Conservation (phyloP, 192 early-diverging fungal species). For the Coemansia sp. region DNA sequence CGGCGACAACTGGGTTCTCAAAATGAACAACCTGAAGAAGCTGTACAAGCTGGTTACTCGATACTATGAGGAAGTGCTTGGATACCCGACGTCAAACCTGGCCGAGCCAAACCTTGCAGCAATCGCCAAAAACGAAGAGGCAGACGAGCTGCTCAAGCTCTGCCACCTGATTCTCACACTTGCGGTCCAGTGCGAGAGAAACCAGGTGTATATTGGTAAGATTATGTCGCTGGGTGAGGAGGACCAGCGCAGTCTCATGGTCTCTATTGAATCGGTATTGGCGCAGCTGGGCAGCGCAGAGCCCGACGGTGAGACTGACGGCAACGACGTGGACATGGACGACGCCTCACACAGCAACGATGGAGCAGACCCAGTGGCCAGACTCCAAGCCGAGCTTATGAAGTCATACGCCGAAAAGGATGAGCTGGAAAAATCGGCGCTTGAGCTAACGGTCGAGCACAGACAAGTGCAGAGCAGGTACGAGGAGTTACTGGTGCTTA, state of each 20-base stretch:
- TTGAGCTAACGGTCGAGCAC: conserved; percentile 54
- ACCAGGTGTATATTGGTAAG: conserved; percentile 78
- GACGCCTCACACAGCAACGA: conserved; percentile 23
- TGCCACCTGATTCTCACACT: conserved; percentile 78
- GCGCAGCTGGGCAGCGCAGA: conserved; percentile 45
- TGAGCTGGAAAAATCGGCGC: conserved; percentile 56
- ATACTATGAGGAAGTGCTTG: conserved; percentile 88
- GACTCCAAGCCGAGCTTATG: conserved; percentile 53
- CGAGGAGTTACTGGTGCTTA: conserved; percentile 71
- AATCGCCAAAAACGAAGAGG: conserved; percentile 80
- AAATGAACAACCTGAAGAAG: conserved; percentile 90
- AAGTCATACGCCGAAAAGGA: conserved; percentile 59
- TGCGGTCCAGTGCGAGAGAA: conserved; percentile 83
- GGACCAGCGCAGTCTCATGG: conserved; percentile 85
- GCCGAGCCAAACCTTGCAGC: conserved; percentile 72
- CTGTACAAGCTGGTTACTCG: conserved; percentile 77
- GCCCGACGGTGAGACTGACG: conserved; percentile 29
- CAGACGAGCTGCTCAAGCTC: conserved; percentile 70
- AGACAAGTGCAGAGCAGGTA: conserved; percentile 48
- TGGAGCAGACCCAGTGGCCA: conserved; percentile 36
- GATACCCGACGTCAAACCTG: conserved; percentile 59
- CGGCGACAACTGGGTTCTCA: conserved; percentile 93
- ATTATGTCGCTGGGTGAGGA: conserved; percentile 72
- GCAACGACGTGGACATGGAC: conserved; percentile 38
- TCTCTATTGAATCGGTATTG: conserved; percentile 71